Base-by-base conservation (phyloP, 73 alveolate genomes). In the Paramecium octaurelia region DNA sequence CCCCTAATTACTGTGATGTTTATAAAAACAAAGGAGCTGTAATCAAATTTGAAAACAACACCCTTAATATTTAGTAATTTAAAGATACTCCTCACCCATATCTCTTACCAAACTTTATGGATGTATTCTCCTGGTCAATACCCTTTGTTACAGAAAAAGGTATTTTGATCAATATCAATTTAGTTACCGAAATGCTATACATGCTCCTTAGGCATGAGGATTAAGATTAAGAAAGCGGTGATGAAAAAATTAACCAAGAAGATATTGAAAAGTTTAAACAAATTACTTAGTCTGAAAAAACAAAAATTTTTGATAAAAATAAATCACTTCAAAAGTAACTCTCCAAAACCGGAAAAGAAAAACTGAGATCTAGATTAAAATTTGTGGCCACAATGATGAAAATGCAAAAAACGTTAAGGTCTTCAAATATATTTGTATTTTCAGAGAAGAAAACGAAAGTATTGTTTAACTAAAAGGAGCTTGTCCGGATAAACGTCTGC, bases 1-100 rank as follows among this genome's bases (percentile, higher is more conserved):
- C 99, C 4, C 99, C 99, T 5, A 97, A 97, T 92, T 97, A 97
- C 83, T 97, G 99, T 84, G 99, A 97, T 96, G 99, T 97, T 59
- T 97, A 97, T 88, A 96, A 96, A 83, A 97, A 97, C 86, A 97
- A 97, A 87, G 99, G 98, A 14, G 99, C 99, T 7, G 96, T 97
- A 44, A 96, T 97, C 29, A 97, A 96, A 93, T 96, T 97, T 86
- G 93, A 96, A 58, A 94, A 95, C 59, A 97, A 97, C 92, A 96
- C 96, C 48, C 92, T 97, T 54, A 97, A 97, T 92, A 97, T 97
- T 58, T 96, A 97, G 91, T 94, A 97, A 93, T 97, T 95, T 90
- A 97, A 97, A 73, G 97, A 97, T 89, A 96, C 98, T 20, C 97
- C 97, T 8, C 99, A 97, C 88, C 99, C 99, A 23, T 97, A 96